Percentiles rank a stretch among this genome's conserved stretches.
Evolutionary conservation across 2,329 filamentous ascomycete species (phyloP).

Genomic region (Trematosphaeria pertusa): DNA sequence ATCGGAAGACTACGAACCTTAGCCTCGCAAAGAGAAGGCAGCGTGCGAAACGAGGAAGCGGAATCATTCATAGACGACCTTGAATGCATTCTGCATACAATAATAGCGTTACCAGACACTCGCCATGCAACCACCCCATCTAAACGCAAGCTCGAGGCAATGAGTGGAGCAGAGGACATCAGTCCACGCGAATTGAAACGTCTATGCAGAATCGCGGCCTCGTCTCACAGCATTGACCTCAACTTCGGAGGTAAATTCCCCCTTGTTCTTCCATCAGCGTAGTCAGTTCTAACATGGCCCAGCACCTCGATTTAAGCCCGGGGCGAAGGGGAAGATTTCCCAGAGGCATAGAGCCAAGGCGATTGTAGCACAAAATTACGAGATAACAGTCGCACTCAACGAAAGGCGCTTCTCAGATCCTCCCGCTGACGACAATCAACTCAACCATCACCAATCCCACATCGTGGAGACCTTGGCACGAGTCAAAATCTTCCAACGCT

Average conservation of each 20-base stretch:
- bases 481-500: too few relatives aligned
- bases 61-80: not conserved
- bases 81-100: not conserved
- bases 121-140: not conserved
- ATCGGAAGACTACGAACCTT: not conserved
- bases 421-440: not conserved
- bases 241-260: not conserved
- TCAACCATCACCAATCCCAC: not conserved
- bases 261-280: too few relatives aligned
- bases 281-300: too few relatives aligned
- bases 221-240: not conserved
- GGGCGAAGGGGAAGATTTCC: too few relatives aligned
- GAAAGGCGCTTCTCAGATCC: too few relatives aligned
- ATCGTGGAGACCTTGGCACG: not conserved
- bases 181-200: slow-evolving; percentile 1
- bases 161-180: not conserved
- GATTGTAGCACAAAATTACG: too few relatives aligned
- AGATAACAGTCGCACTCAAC: too few relatives aligned
- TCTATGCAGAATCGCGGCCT: not conserved
- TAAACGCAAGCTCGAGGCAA: not conserved
- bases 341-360: too few relatives aligned
- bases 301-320: too few relatives aligned
- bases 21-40: not conserved
- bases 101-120: too few relatives aligned
- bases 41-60: not conserved